phyloP scores from a whole-genome alignment of 345 rosid genomes.

The Sisymbrium altissimum region DNA sequence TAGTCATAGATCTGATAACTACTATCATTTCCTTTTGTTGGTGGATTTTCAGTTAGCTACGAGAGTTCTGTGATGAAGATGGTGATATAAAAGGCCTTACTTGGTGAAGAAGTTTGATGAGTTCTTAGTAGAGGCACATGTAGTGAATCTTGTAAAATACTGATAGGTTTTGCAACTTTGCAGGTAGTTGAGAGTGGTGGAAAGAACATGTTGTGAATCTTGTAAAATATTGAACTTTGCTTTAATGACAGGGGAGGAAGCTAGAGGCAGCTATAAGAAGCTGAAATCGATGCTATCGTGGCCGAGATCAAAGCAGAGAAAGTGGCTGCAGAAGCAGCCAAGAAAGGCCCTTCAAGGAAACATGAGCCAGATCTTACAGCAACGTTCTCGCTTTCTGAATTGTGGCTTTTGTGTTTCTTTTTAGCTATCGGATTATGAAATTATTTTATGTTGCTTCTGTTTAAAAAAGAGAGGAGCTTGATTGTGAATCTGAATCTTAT shows the following conservation, averaged over 20 bases:
- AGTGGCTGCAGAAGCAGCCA: constrained; percentile 95
- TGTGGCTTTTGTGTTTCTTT: constrained; percentile 6
- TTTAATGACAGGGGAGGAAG: constrained; percentile 74
- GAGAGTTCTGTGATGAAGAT: constrained; percentile 44
- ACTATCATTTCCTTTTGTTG: background rate
- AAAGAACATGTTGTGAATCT: no score
- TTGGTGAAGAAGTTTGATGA: background rate
- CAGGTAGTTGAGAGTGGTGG: constrained; percentile 98
- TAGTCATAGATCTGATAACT: background rate
- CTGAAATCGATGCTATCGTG: constrained; percentile 82
- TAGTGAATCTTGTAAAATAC: background rate
- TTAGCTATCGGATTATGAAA: constrained; percentile 12
- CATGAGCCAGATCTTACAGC: constrained; percentile 18
- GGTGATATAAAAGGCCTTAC: background rate
- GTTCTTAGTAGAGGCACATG: background rate
- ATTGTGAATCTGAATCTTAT: background rate
- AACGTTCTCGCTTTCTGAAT: background rate
- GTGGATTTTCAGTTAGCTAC: constrained; percentile 44
- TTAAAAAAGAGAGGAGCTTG: constrained; percentile 8
- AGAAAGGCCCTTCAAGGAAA: constrained; percentile 78
- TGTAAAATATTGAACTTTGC: constrained; percentile 95
- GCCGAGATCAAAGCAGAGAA: constrained; percentile 97
- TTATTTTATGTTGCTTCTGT: background rate
- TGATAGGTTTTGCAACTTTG: background rate
- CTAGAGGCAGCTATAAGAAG: constrained; percentile 79